These are phyloP conservation scores for Entomortierella parvispora DNA, from an alignment of 192 early-diverging fungal genomes.

Conservation along the genomic window DNA sequence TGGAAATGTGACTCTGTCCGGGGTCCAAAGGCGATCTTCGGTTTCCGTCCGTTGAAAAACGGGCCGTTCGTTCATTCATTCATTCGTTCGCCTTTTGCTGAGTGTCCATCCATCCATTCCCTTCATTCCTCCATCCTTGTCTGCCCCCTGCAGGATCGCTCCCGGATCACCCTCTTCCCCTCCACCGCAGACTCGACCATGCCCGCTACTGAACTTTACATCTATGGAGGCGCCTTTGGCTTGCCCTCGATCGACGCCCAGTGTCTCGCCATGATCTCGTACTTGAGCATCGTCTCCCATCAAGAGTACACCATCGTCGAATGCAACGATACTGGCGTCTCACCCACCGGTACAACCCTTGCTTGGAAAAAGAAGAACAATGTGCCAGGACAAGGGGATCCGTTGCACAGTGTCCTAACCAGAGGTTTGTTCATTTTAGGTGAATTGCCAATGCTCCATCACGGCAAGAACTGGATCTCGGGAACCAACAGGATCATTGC, in stretches of 20 bases:
- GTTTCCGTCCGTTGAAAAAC: background rate
- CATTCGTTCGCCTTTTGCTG: too few relatives aligned
- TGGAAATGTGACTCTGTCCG: too few relatives aligned
- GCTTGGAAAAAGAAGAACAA: background rate
- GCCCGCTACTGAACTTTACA: conserved; percentile 67
- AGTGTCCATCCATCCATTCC: too few relatives aligned
- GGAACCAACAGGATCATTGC: conserved; percentile 61
- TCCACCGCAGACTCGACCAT: conserved; percentile 2
- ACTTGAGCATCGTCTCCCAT: conserved; percentile 64
- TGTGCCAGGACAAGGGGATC: too few relatives aligned
- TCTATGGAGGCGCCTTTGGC: conserved; percentile 73
- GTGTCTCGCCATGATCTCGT: conserved; percentile 72
- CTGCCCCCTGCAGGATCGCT: background rate
- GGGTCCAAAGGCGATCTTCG: background rate
- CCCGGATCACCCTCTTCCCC: background rate
- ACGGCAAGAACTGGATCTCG: conserved; percentile 64
- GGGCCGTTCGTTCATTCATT: too few relatives aligned
- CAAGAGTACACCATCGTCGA: conserved; percentile 66
- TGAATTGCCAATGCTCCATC: conserved; percentile 75
- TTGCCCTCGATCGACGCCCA: conserved; percentile 78
- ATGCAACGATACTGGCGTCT: conserved; percentile 69
- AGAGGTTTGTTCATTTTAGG: conserved; percentile 52
- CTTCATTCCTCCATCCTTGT: background rate
- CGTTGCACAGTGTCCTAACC: background rate
- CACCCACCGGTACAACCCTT: conserved; percentile 65